These are phyloP conservation scores for Diversispora epigaea DNA, from an alignment of 192 early-diverging fungal species.

Conservation along the genomic window DNA sequence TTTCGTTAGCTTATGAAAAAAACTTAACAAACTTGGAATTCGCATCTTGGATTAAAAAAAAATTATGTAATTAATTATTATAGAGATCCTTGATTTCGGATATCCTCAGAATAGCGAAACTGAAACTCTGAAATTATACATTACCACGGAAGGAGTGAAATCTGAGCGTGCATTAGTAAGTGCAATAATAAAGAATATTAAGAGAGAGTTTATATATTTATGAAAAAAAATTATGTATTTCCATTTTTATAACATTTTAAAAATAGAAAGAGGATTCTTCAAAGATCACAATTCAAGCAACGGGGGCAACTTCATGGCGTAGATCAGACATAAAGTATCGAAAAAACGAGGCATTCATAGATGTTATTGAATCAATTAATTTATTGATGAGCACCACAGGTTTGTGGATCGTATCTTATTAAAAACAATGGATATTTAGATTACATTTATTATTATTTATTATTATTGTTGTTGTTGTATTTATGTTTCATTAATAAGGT, in stretches of 20 bases:
- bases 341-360: slow-evolving; percentile 97
- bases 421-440: neutral
- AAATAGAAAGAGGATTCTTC: slow-evolving; percentile 55
- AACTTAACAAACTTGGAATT: too few species aligned
- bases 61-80: neutral
- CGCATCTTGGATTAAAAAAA: too few species aligned
- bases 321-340: slow-evolving; percentile 91
- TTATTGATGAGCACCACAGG: slow-evolving; percentile 74
- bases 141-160: slow-evolving; percentile 83
- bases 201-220: too few species aligned
- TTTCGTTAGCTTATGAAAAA: too few species aligned
- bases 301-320: slow-evolving; percentile 92
- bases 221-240: too few species aligned
- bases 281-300: slow-evolving; percentile 93
- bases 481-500: slow-evolving; percentile 39
- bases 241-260: slow-evolving; percentile 3
- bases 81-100: slow-evolving; percentile 84
- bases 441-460: neutral
- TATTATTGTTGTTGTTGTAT: neutral
- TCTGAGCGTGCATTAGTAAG: slow-evolving; percentile 61
- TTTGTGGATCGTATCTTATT: neutral
- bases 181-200: neutral
- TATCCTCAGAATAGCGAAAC: slow-evolving; percentile 86
- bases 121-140: slow-evolving; percentile 81
- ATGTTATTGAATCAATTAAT: slow-evolving; percentile 98